These are phyloP conservation scores for Cystobasidium pallidum DNA, from an alignment of 1,284 basidiomycete genomes.

Conservation along the genomic window DNA sequence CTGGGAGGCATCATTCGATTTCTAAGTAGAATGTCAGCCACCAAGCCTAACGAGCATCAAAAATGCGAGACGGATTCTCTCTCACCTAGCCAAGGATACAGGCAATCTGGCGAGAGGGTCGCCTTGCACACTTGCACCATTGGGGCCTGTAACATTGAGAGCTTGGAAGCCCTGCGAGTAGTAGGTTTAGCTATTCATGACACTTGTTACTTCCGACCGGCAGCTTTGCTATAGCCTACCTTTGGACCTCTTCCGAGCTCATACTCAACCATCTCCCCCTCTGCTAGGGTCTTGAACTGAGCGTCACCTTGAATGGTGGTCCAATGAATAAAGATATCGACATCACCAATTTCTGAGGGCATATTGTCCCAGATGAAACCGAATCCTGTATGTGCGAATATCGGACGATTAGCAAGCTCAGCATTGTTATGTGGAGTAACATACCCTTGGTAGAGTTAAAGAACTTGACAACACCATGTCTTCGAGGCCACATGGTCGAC, in stretches of 20 bases:
- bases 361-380: constrained; percentile 44
- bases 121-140: constrained; percentile 31
- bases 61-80: too few species aligned
- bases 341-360: constrained; percentile 41
- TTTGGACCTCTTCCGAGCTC: constrained; percentile 41
- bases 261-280: constrained; percentile 44
- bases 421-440: background rate
- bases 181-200: too few species aligned
- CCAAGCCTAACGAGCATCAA: too few species aligned
- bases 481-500: constrained; percentile 34
- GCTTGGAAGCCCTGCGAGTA: constrained; percentile 40
- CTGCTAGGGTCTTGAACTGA: constrained; percentile 39
- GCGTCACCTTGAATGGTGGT: constrained; percentile 43
- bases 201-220: too few species aligned
- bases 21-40: background rate
- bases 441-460: constrained; percentile 43
- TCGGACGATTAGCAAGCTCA: background rate
- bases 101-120: constrained; percentile 39
- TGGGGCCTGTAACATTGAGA: constrained; percentile 39
- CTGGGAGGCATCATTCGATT: constrained; percentile 33
- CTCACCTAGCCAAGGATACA: constrained; percentile 30
- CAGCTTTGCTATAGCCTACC: constrained; percentile 2
- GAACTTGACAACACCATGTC: constrained; percentile 43
- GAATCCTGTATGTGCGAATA: constrained; percentile 23
- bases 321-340: constrained; percentile 44